Evolutionary conservation across 179 eudicot species (phyloP), one percentile per base, ranked within the genome.

Genomic region (Beta lomatogona): DNA sequence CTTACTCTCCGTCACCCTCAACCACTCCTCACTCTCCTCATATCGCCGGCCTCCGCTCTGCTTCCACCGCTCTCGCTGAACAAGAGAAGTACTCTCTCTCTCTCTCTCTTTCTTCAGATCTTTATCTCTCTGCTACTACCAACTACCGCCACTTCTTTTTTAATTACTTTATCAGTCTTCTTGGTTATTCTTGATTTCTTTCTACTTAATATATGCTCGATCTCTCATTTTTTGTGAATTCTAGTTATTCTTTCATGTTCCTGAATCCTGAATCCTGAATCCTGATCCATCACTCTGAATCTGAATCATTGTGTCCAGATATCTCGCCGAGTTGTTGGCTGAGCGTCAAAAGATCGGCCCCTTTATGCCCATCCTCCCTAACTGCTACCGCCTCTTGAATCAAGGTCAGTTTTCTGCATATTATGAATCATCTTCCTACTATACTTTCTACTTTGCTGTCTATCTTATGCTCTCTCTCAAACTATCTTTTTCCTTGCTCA

Each of bases 11-110:
- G 9, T 96, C 98, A 6, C 97, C 97, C 1, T 94, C 98, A 25
- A 91, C 98, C 13, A 81, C 88, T 25, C 93, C 99, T 84, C 97
- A 89, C 87, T 96, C 99, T 76, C 97, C 99, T 73, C 99, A 94
- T 82, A 81, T 94, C 88, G 82, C 84, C 75, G 92, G 86, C 66
- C 87, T 93, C 19, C 97, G 92, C 80, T 92, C 98, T 67, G 89
- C 93, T 72, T 83, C 95, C 57, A 50, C 86, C 75, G 91, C 91
- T 53, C 67, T 91, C 80, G 84, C 83, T 54, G 97, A 95, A 73
- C 97, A 93, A 64, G 95, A 95, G 75, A 90, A 91, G 97, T 93
- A 88, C 18, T 69, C 16, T 68, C 58, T 63, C 31, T 68, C 58
- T 63, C 31, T 28, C 22, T 21, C 19, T 67, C 50, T 21, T 22